Conservation (phyloP, 2,329 filamentous ascomycete species). For the Aspergillus sojae region DNA sequence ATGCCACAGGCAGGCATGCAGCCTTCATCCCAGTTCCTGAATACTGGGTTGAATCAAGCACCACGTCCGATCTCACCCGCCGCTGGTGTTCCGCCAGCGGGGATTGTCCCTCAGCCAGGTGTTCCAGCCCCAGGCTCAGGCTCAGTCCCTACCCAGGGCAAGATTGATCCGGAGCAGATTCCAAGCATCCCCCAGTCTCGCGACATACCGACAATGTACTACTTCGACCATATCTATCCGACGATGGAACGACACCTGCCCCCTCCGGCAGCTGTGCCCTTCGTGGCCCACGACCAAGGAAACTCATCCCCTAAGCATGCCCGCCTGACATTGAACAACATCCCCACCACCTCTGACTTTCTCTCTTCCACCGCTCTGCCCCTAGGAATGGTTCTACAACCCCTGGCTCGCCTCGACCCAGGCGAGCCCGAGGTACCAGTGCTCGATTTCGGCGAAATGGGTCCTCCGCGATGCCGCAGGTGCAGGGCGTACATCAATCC, state of each 20-base stretch:
- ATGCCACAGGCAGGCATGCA: conserved; percentile 62
- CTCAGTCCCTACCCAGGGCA: conserved; percentile 67
- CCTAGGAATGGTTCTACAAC: conserved; percentile 85
- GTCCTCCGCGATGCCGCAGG: conserved; percentile 86
- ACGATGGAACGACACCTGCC: conserved; percentile 94
- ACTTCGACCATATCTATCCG: conserved; percentile 84
- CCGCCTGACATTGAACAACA: conserved; percentile 88
- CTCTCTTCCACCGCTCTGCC: conserved; percentile 80
- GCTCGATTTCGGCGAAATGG: conserved; percentile 88
- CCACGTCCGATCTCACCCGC: conserved; percentile 33
- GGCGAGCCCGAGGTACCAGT: conserved; percentile 89
- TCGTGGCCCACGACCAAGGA: conserved; percentile 92
- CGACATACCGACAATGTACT: conserved; percentile 80
- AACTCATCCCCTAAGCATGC: conserved; percentile 95
- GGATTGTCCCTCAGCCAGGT: conserved; percentile 32
- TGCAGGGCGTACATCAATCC: conserved; percentile 98
- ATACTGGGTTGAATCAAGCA: conserved; percentile 52
- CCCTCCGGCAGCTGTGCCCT: conserved; percentile 83
- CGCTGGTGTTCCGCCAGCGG: conserved; percentile 28
- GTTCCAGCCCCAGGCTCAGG: conserved; percentile 55
- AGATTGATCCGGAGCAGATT: conserved; percentile 87
- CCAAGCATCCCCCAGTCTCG: conserved; percentile 86
- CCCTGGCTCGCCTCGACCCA: conserved; percentile 77
- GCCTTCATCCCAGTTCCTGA: conserved; percentile 61
- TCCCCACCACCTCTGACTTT: conserved; percentile 80